These are phyloP conservation scores for Chrysopogon serrulatus DNA, from an alignment of 176 grass and related monocot species.

Conservation along the genomic window DNA sequence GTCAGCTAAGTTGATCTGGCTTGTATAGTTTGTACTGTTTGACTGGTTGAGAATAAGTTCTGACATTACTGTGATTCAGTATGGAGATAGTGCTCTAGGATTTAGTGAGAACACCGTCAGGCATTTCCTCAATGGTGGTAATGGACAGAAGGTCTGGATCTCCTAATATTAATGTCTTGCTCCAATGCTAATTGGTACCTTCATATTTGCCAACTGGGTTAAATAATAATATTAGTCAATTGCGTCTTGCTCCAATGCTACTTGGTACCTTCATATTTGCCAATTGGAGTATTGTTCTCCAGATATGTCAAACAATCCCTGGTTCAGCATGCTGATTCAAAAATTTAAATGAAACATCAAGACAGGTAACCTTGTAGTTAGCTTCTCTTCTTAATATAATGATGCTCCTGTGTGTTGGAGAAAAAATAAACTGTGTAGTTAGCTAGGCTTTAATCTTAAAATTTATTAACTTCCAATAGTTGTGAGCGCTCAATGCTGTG, in stretches of 20 bases:
- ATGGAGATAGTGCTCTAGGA: neutral
- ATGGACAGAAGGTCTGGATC: neutral
- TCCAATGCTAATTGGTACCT: neutral
- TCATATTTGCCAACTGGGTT: neutral
- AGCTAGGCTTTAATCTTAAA: neutral
- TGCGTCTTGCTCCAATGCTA: neutral
- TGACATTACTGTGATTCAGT: neutral
- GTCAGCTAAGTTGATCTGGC: neutral
- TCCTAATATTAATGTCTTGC: neutral
- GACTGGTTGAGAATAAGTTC: neutral
- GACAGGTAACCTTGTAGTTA: conserved; percentile 8
- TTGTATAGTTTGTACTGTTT: conserved; percentile 5
- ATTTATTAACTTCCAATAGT: neutral
- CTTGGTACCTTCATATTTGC: neutral
- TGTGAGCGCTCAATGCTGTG: neutral
- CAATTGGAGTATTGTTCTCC: neutral
- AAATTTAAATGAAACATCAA: conserved; percentile 3
- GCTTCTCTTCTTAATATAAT: neutral
- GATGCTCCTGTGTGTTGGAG: neutral
- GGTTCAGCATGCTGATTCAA: neutral
- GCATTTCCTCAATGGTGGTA: neutral
- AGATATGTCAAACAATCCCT: conserved; percentile 1
- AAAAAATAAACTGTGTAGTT: neutral
- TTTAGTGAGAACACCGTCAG: neutral
- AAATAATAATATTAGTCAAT: neutral